Percentiles rank a stretch among this genome's conserved stretches.
Conservation (phyloP, 768 basidiomycete genomes). For the Macrolepiota fuliginosa region DNA sequence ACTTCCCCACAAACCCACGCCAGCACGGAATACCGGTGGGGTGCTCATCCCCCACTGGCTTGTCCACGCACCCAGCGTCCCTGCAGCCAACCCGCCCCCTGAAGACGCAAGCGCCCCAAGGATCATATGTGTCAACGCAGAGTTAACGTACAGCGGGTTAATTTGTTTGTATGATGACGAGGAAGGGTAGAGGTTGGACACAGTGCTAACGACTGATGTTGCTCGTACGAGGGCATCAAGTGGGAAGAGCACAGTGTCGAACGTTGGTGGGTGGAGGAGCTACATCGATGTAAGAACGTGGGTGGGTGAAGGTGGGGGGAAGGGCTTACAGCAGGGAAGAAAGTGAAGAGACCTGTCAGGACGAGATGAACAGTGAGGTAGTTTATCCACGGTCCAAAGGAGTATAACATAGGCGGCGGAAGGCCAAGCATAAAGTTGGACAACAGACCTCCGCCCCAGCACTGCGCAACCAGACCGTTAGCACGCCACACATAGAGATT, state of each 20-base stretch:
- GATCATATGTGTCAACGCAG: slow-evolving; percentile 44
- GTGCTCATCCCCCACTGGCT: slow-evolving; percentile 43
- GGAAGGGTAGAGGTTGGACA: slow-evolving; percentile 32
- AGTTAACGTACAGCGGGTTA: slow-evolving; percentile 32
- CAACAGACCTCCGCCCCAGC: slow-evolving; percentile 47
- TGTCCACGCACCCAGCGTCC: slow-evolving; percentile 42
- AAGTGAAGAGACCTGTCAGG: slow-evolving; percentile 38
- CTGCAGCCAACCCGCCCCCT: slow-evolving; percentile 43
- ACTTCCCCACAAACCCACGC: slow-evolving; percentile 36
- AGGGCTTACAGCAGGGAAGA: slow-evolving; percentile 35
- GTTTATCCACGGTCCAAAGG: slow-evolving; percentile 42
- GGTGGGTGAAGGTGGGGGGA: neutral
- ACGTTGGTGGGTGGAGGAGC: slow-evolving; percentile 29
- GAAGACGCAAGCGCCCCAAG: slow-evolving; percentile 46
- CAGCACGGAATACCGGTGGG: slow-evolving; percentile 41
- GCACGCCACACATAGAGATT: neutral
- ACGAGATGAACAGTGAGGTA: slow-evolving; percentile 45
- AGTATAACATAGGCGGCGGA: slow-evolving; percentile 46
- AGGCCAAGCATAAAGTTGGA: slow-evolving; percentile 42
- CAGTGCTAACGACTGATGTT: slow-evolving; percentile 34
- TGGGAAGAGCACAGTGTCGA: slow-evolving; percentile 47
- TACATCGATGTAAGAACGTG: slow-evolving; percentile 10
- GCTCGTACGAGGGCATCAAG: slow-evolving; percentile 48
- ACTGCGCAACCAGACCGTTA: slow-evolving; percentile 19
- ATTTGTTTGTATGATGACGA: slow-evolving; percentile 19